Evolutionary conservation across 2,329 filamentous ascomycete species (phyloP).

Genomic region (Falciphora oryzae): DNA sequence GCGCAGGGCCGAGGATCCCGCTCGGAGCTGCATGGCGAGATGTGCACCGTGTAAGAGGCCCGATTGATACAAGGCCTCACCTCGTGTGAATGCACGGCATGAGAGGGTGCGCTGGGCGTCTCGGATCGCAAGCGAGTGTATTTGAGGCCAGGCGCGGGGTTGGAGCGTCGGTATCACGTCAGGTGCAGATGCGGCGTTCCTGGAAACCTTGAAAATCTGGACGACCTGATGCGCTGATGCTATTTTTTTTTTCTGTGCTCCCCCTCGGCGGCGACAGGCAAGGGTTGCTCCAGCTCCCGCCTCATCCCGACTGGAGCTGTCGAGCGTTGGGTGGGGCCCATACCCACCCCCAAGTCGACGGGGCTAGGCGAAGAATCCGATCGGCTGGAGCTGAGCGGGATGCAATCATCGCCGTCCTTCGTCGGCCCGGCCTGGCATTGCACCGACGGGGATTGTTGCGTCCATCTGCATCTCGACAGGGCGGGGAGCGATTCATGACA

Average conservation of each 20-base stretch:
- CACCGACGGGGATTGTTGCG: not conserved
- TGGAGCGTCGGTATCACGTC: slow-evolving; percentile 1
- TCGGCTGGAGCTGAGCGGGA: not conserved
- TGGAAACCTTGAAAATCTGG: slow-evolving; percentile 3
- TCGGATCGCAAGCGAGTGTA: not conserved
- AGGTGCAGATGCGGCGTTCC: not conserved
- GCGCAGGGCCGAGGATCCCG: slow-evolving; percentile 45
- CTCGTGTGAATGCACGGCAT: not conserved
- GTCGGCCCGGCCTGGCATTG: not conserved
- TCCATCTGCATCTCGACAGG: not conserved
- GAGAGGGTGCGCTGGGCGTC: not conserved
- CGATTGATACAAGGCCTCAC: slow-evolving; percentile 23
- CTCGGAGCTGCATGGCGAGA: slow-evolving; percentile 46
- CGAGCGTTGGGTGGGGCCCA: not conserved
- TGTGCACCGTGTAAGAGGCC: slow-evolving; percentile 14
- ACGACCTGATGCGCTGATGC: not conserved
- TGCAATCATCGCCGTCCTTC: not conserved
- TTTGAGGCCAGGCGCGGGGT: not conserved
- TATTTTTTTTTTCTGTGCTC: not conserved
- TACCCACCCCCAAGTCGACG: too few species aligned
- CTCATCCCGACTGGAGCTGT: too few species aligned
- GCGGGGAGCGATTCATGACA: not conserved
- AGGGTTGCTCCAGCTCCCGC: too few species aligned
- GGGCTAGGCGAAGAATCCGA: not conserved
- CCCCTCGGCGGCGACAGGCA: not conserved